Percentiles rank a stretch among this genome's conserved stretches.
Evolutionary conservation across 176 grass and related monocot genomes (phyloP).

Genomic region (Aegilops tauschii): DNA sequence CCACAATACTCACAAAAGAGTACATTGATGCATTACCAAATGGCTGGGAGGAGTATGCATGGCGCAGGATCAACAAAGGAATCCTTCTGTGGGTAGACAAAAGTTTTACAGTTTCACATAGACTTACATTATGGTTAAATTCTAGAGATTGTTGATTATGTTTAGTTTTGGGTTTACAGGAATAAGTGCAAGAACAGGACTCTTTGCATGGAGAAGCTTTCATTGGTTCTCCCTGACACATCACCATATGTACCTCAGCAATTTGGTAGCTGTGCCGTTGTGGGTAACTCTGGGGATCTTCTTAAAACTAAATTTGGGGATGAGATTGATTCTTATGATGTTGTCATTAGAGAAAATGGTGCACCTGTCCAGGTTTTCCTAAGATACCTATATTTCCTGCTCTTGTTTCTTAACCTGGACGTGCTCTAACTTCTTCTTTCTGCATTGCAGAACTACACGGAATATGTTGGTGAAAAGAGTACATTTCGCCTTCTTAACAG

Average conservation of each 20-base stretch:
- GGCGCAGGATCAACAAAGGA: conserved; percentile 98
- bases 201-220: conserved; percentile 88
- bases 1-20: conserved; percentile 92
- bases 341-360: conserved; percentile 90
- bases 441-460: conserved; percentile 79
- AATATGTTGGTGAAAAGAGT: conserved; percentile 94
- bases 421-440: conserved; percentile 7
- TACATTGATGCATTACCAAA: conserved; percentile 90
- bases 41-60: conserved; percentile 98
- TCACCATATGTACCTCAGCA: conserved; percentile 77
- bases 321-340: conserved; percentile 95
- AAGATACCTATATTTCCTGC: conserved; percentile 26
- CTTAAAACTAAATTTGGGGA: conserved; percentile 93
- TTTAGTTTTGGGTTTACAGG: conserved; percentile 40
- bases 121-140: not conserved
- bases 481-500: conserved; percentile 96
- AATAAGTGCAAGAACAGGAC: conserved; percentile 75
- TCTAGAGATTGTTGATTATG: conserved; percentile 29
- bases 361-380: conserved; percentile 76
- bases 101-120: conserved; percentile 9
- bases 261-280: conserved; percentile 82
- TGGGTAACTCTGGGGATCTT: conserved; percentile 96
- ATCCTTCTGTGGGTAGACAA: conserved; percentile 68
- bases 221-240: conserved; percentile 74
- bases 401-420: conserved; percentile 16